phyloP scores from a whole-genome alignment of 2,329 filamentous ascomycete species.

The Rugonectria rugulosa region DNA sequence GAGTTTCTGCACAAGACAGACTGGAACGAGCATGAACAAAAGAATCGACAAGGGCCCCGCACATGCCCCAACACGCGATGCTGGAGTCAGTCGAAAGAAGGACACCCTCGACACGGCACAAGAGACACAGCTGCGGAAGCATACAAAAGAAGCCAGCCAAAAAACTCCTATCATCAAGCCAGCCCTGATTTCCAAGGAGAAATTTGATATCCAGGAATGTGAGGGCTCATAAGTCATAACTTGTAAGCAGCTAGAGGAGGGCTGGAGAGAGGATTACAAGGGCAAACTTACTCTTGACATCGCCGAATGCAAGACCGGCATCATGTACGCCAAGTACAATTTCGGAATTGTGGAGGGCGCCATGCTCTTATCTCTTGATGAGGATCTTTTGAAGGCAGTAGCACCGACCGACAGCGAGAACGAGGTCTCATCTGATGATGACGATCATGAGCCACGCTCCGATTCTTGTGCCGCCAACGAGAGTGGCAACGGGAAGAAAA shows the following conservation, averaged over 20 bases:
- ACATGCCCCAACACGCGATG: too few relatives aligned
- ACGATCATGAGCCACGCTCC: not conserved
- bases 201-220: constrained; percentile 9
- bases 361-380: constrained; percentile 9
- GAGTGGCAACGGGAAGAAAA: not conserved
- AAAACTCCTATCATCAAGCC: not conserved
- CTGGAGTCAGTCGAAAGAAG: too few relatives aligned
- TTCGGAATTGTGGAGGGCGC: constrained; percentile 18
- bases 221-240: constrained; percentile 17
- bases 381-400: constrained; percentile 10
- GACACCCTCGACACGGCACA: too few relatives aligned
- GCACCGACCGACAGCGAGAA: not conserved
- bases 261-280: not conserved
- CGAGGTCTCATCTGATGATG: not conserved
- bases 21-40: too few relatives aligned
- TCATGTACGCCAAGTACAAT: not conserved
- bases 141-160: not conserved
- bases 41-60: too few relatives aligned
- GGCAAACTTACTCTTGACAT: constrained; percentile 13
- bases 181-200: not conserved
- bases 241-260: constrained; percentile 3
- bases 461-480: not conserved
- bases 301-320: not conserved
- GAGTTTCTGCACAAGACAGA: too few relatives aligned
- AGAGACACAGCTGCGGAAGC: too few relatives aligned